phyloP scores from a whole-genome alignment of 495 filamentous ascomycete species.

The Podospora australis region DNA sequence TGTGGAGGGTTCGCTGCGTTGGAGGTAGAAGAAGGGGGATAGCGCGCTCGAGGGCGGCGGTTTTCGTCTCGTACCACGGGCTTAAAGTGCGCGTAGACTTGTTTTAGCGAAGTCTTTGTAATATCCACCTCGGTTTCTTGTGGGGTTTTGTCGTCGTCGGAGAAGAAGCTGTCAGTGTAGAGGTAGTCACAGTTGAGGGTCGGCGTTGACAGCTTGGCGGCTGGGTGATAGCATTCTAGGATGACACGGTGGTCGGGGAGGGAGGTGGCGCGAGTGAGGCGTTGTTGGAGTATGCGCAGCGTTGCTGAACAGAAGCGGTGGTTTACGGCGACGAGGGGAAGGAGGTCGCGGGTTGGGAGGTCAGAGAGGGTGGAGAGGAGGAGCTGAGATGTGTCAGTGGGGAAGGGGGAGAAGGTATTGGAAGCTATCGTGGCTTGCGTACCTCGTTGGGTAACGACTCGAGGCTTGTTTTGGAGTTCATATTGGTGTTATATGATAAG shows the following conservation, averaged over 20 bases:
- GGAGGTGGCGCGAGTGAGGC: constrained; percentile 51
- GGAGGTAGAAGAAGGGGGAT: constrained; percentile 13
- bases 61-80: constrained; percentile 48
- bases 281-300: constrained; percentile 59
- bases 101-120: constrained; percentile 27
- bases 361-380: constrained; percentile 56
- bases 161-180: constrained; percentile 45
- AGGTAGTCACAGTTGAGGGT: constrained; percentile 64
- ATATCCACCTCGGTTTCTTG: constrained; percentile 17
- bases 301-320: constrained; percentile 62
- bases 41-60: constrained; percentile 24
- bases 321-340: constrained; percentile 55
- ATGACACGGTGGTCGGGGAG: constrained; percentile 58
- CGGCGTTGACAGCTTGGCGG: constrained; percentile 58
- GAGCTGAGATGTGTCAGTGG: constrained; percentile 44
- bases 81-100: constrained; percentile 50
- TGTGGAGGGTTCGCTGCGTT: constrained; percentile 8
- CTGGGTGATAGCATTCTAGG: constrained; percentile 72
- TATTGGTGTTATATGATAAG: neutral
- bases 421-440: neutral
- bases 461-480: constrained; percentile 27
- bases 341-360: constrained; percentile 54
- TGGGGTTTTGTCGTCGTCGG: constrained; percentile 36
- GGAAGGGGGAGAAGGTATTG: neutral
- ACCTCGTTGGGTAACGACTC: constrained; percentile 38